phyloP scores from a whole-genome alignment of 2,329 filamentous ascomycete genomes.

The Monosporascus cannonballus region DNA sequence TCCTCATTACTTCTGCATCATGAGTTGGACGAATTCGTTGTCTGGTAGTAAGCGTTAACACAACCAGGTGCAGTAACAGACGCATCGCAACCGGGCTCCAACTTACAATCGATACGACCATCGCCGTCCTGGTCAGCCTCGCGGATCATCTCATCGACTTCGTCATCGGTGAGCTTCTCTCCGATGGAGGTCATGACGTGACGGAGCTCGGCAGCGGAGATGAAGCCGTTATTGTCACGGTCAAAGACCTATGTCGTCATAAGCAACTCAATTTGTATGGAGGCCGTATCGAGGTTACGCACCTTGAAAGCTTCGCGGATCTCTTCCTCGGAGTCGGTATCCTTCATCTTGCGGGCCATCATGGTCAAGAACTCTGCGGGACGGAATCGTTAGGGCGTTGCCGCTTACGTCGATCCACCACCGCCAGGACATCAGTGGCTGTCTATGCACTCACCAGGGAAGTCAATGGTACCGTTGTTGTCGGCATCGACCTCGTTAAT shows the following conservation, averaged over 20 bases:
- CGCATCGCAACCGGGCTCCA: background rate
- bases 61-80: background rate
- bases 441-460: conserved; percentile 59
- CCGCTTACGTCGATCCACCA: background rate
- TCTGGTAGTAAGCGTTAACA: conserved; percentile 44
- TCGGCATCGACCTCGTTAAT: conserved; percentile 91
- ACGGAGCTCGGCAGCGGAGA: conserved; percentile 79
- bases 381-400: background rate
- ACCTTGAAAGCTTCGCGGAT: conserved; percentile 88
- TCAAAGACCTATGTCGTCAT: conserved; percentile 58
- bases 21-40: conserved; percentile 89
- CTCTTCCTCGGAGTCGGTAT: conserved; percentile 86
- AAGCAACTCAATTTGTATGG: conserved; percentile 7
- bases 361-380: conserved; percentile 76
- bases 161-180: conserved; percentile 85
- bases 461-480: conserved; percentile 90
- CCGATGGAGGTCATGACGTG: conserved; percentile 91
- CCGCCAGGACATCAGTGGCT: too few species aligned
- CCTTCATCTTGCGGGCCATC: conserved; percentile 95
- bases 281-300: conserved; percentile 4
- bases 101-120: conserved; percentile 80
- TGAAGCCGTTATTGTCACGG: conserved; percentile 87
- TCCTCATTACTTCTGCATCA: conserved; percentile 82
- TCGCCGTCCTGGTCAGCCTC: conserved; percentile 88
- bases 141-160: conserved; percentile 90